Conservation (phyloP, 2,329 filamentous ascomycete genomes). For the Lachnellula occidentalis region DNA sequence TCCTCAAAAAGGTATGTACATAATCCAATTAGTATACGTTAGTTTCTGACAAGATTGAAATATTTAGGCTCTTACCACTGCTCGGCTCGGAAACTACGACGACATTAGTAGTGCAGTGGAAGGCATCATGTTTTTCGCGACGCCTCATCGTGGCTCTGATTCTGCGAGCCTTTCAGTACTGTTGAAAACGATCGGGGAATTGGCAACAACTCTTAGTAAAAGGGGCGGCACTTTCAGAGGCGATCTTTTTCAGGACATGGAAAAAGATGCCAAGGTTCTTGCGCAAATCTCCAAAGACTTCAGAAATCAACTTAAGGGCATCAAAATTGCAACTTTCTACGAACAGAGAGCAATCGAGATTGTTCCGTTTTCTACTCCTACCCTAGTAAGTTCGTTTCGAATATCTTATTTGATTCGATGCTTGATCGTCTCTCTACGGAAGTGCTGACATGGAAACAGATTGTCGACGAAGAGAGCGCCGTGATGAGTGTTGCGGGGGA, state of each 20-base stretch:
- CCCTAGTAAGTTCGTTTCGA: background rate
- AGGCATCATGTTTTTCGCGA: constrained; percentile 35
- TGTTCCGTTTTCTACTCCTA: background rate
- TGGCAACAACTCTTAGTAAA: background rate
- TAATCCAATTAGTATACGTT: background rate
- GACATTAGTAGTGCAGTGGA: constrained; percentile 21
- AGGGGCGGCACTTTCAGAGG: background rate
- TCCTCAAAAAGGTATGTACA: constrained; percentile 12
- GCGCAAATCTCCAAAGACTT: constrained; percentile 15
- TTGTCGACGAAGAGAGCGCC: constrained; percentile 10
- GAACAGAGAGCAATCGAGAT: constrained; percentile 6
- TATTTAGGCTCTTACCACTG: constrained; percentile 9
- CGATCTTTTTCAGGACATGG: constrained; percentile 10
- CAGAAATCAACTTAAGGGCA: constrained; percentile 4
- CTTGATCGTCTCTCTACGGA: background rate
- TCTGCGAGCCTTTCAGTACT: constrained; percentile 2
- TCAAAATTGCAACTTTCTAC: constrained; percentile 17
- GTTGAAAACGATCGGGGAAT: background rate
- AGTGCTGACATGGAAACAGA: background rate
- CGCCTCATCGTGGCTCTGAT: constrained; percentile 34
- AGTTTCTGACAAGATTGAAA: background rate
- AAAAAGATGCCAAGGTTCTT: constrained; percentile 9
- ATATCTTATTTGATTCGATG: background rate
- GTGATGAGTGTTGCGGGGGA: constrained; percentile 1
- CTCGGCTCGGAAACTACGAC: constrained; percentile 13